Conservation (phyloP, 768 basidiomycete genomes). For the Amanita exitialis region DNA sequence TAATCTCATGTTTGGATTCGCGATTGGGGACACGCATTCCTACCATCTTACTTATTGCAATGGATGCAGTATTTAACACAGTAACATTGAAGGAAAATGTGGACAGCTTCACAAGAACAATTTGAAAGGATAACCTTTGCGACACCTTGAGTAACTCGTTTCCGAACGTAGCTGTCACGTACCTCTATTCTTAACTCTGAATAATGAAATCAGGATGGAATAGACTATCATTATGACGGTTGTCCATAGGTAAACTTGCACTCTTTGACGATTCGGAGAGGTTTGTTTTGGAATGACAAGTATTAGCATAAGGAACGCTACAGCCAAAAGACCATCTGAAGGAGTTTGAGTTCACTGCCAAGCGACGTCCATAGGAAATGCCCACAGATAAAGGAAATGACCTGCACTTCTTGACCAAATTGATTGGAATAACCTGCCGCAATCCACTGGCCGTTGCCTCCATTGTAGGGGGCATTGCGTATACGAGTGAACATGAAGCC, state of each 20-base stretch:
- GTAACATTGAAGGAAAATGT: background rate
- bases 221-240: conserved; percentile 75
- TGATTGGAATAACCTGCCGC: conserved; percentile 85
- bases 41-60: conserved; percentile 6
- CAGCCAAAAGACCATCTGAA: conserved; percentile 76
- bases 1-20: conserved; percentile 5
- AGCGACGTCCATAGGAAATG: conserved; percentile 10
- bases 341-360: background rate
- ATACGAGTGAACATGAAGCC: conserved; percentile 98
- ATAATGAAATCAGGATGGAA: conserved; percentile 77
- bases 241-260: conserved; percentile 88
- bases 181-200: conserved; percentile 89
- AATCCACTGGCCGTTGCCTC: conserved; percentile 66
- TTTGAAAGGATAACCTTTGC: conserved; percentile 71
- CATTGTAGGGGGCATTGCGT: conserved; percentile 63
- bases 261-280: conserved; percentile 65
- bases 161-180: conserved; percentile 10
- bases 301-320: conserved; percentile 72
- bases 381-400: conserved; percentile 80
- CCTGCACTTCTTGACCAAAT: conserved; percentile 87
- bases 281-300: conserved; percentile 72
- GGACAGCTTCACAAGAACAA: conserved; percentile 44
- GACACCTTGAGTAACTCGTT: background rate
- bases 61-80: background rate
- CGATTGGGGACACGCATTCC: conserved; percentile 4